These are phyloP conservation scores for Iodosphaeria phyllophila DNA, from an alignment of 2,329 filamentous ascomycete genomes.

Conservation along the genomic window DNA sequence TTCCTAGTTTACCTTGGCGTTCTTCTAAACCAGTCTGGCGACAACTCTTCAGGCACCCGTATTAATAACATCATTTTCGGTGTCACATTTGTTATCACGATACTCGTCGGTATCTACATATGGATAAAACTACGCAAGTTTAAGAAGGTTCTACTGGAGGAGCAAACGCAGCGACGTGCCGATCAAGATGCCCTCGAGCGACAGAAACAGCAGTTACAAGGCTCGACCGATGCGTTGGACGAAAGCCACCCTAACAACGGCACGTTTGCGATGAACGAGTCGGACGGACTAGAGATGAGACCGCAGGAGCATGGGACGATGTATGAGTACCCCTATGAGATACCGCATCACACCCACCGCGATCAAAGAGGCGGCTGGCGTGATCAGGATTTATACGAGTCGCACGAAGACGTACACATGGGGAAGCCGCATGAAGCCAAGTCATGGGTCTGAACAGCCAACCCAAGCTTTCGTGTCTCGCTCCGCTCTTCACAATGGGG, in stretches of 20 bases:
- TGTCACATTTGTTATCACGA: conserved; percentile 15
- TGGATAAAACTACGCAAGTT: conserved; percentile 16
- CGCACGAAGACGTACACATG: too few relatives aligned
- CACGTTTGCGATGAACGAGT: background rate
- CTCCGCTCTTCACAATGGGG: too few relatives aligned
- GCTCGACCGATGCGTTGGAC: background rate
- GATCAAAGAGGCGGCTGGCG: too few relatives aligned
- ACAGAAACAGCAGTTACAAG: background rate
- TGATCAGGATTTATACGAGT: too few relatives aligned
- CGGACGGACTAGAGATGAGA: background rate
- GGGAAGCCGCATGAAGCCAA: too few relatives aligned
- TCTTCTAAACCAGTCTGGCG: conserved; percentile 12
- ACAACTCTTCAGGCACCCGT: conserved; percentile 9
- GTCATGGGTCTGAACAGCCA: too few relatives aligned
- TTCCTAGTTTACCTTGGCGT: conserved; percentile 22
- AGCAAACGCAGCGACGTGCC: conserved; percentile 8
- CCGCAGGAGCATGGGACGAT: background rate
- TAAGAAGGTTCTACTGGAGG: conserved; percentile 15
- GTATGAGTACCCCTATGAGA: conserved; percentile 1
- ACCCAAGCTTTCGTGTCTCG: too few relatives aligned
- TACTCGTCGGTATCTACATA: conserved; percentile 17
- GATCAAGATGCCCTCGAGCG: background rate
- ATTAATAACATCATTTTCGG: conserved; percentile 16
- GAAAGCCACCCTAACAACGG: background rate
- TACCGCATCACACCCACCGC: too few relatives aligned